Percentiles rank a stretch among this genome's conserved stretches.
These are phyloP conservation scores for Beauveria brongniartii DNA, from an alignment of 2,329 filamentous ascomycete species.

Conservation along the genomic window DNA sequence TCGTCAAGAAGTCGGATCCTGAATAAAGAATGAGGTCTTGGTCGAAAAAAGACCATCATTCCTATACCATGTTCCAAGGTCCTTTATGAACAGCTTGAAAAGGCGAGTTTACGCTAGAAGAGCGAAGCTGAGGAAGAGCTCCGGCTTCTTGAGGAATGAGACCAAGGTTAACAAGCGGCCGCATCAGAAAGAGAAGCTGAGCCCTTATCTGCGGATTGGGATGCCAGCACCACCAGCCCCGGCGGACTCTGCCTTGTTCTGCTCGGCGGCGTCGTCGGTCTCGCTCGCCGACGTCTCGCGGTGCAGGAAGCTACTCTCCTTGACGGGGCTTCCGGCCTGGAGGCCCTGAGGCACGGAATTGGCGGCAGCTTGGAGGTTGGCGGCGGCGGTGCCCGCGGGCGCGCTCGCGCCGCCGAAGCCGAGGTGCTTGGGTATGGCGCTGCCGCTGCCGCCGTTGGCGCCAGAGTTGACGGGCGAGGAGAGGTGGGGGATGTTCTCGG, in stretches of 20 bases:
- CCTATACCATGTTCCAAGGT: neutral
- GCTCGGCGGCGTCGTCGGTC: slow-evolving; percentile 13
- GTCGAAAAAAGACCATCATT: neutral
- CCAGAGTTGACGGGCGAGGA: slow-evolving; percentile 52
- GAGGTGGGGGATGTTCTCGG: slow-evolving; percentile 90
- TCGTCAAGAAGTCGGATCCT: neutral
- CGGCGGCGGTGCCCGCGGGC: slow-evolving; percentile 17
- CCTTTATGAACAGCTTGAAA: neutral
- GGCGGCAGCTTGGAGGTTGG: slow-evolving; percentile 12
- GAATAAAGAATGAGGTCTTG: neutral
- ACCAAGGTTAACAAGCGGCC: neutral
- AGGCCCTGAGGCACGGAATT: slow-evolving; percentile 24
- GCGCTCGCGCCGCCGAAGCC: slow-evolving; percentile 30
- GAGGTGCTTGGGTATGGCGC: slow-evolving; percentile 9
- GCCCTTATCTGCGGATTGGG: slow-evolving; percentile 52
- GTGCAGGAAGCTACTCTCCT: slow-evolving; percentile 83
- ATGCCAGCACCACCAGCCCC: slow-evolving; percentile 28
- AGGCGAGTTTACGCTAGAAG: neutral
- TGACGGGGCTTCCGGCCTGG: slow-evolving; percentile 71
- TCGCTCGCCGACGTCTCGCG: slow-evolving; percentile 63
- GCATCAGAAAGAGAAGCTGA: neutral
- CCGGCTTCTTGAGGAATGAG: neutral
- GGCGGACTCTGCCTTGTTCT: neutral
- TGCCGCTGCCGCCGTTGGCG: slow-evolving; percentile 24
- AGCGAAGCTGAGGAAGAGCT: neutral